Conservation (phyloP, 768 basidiomycete genomes). For the Termitomyces sp. region DNA sequence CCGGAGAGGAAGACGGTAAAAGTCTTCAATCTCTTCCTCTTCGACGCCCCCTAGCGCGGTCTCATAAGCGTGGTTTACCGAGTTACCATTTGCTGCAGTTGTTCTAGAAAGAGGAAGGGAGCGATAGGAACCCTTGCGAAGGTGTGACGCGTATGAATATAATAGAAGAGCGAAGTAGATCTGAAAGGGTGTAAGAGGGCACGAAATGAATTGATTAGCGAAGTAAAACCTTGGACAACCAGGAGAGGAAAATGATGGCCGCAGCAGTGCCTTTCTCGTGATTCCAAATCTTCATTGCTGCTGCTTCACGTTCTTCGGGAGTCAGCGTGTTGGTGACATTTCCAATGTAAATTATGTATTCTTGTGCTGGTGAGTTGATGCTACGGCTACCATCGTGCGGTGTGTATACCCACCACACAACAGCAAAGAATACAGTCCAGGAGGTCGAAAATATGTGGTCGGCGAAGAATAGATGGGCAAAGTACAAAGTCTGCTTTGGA, state of each 20-base stretch:
- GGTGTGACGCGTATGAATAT: conserved; percentile 91
- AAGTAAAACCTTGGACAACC: conserved; percentile 72
- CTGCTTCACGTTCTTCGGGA: conserved; percentile 57
- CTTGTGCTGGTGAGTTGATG: conserved; percentile 83
- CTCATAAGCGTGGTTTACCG: conserved; percentile 32
- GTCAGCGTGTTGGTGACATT: conserved; percentile 51
- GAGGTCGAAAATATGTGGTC: conserved; percentile 88
- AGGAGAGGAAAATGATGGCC: conserved; percentile 73
- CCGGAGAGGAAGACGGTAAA: conserved; percentile 61
- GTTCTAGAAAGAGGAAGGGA: conserved; percentile 60
- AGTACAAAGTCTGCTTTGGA: conserved; percentile 75
- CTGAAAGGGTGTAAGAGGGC: conserved; percentile 33
- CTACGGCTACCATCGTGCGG: conserved; percentile 86
- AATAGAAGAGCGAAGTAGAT: conserved; percentile 86
- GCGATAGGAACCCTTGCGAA: conserved; percentile 88
- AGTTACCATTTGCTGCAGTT: conserved; percentile 23
- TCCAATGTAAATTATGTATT: conserved; percentile 69
- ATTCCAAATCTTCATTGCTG: conserved; percentile 84
- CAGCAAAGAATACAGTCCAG: conserved; percentile 90
- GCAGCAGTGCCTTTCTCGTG: conserved; percentile 83
- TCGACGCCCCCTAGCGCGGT: conserved; percentile 36
- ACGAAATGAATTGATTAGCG: conserved; percentile 16
- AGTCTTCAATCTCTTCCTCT: conserved; percentile 62
- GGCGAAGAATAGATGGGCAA: conserved; percentile 87
- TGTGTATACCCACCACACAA: conserved; percentile 86